Percentiles rank a stretch among this genome's conserved stretches.
Evolutionary conservation across 2,329 filamentous ascomycete species (phyloP).

Genomic region (Calonectria pteridis): DNA sequence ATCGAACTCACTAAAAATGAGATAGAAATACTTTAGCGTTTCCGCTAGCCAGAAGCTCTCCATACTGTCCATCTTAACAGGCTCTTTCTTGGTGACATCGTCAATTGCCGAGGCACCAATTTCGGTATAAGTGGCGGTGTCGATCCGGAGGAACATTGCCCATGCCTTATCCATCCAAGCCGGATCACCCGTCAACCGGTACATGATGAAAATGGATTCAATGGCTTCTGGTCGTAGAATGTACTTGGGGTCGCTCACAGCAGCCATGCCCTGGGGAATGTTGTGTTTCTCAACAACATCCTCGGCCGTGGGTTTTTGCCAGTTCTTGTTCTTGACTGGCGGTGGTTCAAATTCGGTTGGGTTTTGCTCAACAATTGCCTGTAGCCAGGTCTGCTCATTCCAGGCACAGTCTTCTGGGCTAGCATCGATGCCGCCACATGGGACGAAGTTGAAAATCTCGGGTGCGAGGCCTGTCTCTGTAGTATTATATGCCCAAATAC

Average conservation of each 20-base stretch:
- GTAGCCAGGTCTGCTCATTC: constrained; percentile 48
- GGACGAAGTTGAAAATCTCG: constrained; percentile 66
- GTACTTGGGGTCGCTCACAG: constrained; percentile 69
- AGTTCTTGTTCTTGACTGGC: constrained; percentile 34
- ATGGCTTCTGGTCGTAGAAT: constrained; percentile 82
- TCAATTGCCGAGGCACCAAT: constrained; percentile 75
- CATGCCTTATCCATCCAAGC: constrained; percentile 77
- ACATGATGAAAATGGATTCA: constrained; percentile 85
- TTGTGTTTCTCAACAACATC: constrained; percentile 41
- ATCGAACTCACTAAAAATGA: constrained; percentile 71
- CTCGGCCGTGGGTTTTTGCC: constrained; percentile 42
- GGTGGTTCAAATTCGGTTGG: constrained; percentile 41
- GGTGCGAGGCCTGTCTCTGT: constrained; percentile 70
- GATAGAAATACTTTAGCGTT: constrained; percentile 76
- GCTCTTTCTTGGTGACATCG: constrained; percentile 64
- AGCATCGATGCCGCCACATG: constrained; percentile 49
- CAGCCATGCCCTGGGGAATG: constrained; percentile 67
- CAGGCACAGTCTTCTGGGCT: constrained; percentile 50
- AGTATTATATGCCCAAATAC: constrained; percentile 73
- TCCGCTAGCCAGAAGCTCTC: constrained; percentile 82
- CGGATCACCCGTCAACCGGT: constrained; percentile 76
- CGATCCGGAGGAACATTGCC: constrained; percentile 78
- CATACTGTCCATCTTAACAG: constrained; percentile 69
- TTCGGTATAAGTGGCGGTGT: constrained; percentile 70
- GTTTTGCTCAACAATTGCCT: constrained; percentile 41